These are phyloP conservation scores for Mucor circinelloides DNA, from an alignment of 371 early-diverging fungal species.

Conservation along the genomic window DNA sequence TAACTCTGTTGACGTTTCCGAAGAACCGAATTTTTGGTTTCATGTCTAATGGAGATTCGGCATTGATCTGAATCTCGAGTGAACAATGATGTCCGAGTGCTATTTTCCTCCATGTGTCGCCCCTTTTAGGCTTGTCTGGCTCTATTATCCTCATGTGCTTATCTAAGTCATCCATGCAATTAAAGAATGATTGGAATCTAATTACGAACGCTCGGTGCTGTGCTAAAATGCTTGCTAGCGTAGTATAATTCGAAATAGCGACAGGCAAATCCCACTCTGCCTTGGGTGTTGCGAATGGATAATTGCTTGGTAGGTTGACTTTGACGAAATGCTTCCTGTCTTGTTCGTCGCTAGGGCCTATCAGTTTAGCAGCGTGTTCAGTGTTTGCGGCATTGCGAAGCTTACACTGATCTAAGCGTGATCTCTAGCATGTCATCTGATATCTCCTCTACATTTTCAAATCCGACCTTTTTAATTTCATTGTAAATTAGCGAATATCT, in stretches of 20 bases:
- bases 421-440: slow-evolving; percentile 24
- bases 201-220: slow-evolving; percentile 17
- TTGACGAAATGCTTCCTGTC: slow-evolving; percentile 19
- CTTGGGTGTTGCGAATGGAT: slow-evolving; percentile 21
- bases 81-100: slow-evolving; percentile 50
- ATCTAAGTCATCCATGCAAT: slow-evolving; percentile 48
- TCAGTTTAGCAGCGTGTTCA: not conserved
- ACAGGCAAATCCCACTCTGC: slow-evolving; percentile 23
- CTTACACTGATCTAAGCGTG: slow-evolving; percentile 19
- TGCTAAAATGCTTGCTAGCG: slow-evolving; percentile 2
- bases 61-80: slow-evolving; percentile 37
- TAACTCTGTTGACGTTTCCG: slow-evolving; percentile 39
- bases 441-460: slow-evolving; percentile 26
- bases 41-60: slow-evolving; percentile 17
- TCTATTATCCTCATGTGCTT: slow-evolving; percentile 39
- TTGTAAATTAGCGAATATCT: slow-evolving; percentile 17
- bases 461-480: slow-evolving; percentile 27
- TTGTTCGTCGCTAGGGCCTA: not conserved
- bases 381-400: not conserved
- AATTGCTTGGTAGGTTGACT: slow-evolving; percentile 18
- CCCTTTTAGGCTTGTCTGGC: slow-evolving; percentile 37
- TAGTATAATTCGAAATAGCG: not conserved
- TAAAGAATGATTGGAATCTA: slow-evolving; percentile 32
- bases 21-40: slow-evolving; percentile 38
- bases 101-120: slow-evolving; percentile 43